Evolutionary conservation across 768 basidiomycete species (phyloP).

Genomic region (Auricularia heimuer): DNA sequence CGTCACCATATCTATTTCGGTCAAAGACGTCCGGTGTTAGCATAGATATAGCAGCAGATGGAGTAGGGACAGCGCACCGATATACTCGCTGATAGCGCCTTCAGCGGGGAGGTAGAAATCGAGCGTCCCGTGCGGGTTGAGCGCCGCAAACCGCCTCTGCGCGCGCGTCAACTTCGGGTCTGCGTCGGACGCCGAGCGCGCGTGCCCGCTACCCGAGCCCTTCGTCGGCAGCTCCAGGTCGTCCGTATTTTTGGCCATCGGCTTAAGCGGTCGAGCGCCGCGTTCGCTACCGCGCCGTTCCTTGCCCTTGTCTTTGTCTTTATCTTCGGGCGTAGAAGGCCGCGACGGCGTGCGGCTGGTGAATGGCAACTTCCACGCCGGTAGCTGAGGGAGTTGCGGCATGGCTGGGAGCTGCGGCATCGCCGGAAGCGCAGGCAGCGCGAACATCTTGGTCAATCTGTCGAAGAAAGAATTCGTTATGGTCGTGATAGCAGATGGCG

Average conservation of each 20-base stretch:
- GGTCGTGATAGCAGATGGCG: constrained; percentile 17
- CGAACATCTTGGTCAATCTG: constrained; percentile 16
- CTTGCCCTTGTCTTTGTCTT: not conserved
- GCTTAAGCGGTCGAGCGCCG: not conserved
- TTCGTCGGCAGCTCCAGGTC: not conserved
- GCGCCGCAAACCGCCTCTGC: constrained; percentile 25
- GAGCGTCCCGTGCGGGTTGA: constrained; percentile 35
- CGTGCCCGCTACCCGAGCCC: not conserved
- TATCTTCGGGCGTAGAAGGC: not conserved
- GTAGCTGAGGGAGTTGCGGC: constrained; percentile 2
- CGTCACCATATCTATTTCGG: constrained; percentile 13
- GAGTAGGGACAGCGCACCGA: constrained; percentile 13
- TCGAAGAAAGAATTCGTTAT: constrained; percentile 25
- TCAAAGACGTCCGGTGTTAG: not conserved
- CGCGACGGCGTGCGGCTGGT: not conserved
- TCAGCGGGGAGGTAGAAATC: constrained; percentile 31
- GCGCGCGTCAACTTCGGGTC: not conserved
- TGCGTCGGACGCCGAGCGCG: constrained; percentile 1
- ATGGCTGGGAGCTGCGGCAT: constrained; percentile 14
- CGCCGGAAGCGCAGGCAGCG: constrained; percentile 18
- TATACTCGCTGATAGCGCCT: constrained; percentile 29
- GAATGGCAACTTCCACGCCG: not conserved
- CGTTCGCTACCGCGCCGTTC: not conserved
- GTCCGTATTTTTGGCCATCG: not conserved
- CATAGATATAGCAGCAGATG: no score